phyloP scores from a whole-genome alignment of 1,284 basidiomycete genomes.

The Rhizoctonia solani region DNA sequence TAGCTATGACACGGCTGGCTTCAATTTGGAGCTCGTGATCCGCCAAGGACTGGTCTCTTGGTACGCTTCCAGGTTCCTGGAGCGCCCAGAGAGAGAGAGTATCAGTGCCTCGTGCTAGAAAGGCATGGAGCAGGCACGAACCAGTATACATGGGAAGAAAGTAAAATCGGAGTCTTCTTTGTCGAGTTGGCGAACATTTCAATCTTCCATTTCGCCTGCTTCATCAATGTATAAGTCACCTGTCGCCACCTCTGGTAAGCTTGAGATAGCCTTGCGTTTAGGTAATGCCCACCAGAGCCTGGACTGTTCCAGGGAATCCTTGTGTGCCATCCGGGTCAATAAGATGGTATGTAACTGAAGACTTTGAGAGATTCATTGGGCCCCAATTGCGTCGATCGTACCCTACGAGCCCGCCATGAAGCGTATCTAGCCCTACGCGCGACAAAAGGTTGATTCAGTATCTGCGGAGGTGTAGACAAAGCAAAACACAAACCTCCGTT shows the following conservation, averaged over 20 bases:
- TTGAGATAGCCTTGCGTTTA: neutral
- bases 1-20: constrained; percentile 50
- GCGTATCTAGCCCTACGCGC: constrained; percentile 15
- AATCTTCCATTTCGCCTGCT: constrained; percentile 39
- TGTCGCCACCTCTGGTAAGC: neutral
- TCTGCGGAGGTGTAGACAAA: too few species aligned
- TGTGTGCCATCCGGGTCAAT: constrained; percentile 39
- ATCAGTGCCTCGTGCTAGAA: constrained; percentile 37
- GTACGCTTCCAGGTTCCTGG: constrained; percentile 60
- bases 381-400: constrained; percentile 40
- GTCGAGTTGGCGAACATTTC: constrained; percentile 40
- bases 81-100: neutral
- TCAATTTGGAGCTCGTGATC: constrained; percentile 50
- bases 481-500: constrained; percentile 32
- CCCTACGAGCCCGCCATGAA: constrained; percentile 37
- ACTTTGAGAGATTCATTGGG: constrained; percentile 32
- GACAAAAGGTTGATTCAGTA: neutral
- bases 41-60: constrained; percentile 52
- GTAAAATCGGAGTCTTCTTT: constrained; percentile 41
- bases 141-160: constrained; percentile 41
- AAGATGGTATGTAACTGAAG: constrained; percentile 37
- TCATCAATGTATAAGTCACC: constrained; percentile 41
- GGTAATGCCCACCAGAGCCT: constrained; percentile 9
- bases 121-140: constrained; percentile 33
- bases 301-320: constrained; percentile 41